Evolutionary conservation across 768 basidiomycete species (phyloP), one percentile per base, ranked within the genome.

Genomic region (Calocera cornea): DNA sequence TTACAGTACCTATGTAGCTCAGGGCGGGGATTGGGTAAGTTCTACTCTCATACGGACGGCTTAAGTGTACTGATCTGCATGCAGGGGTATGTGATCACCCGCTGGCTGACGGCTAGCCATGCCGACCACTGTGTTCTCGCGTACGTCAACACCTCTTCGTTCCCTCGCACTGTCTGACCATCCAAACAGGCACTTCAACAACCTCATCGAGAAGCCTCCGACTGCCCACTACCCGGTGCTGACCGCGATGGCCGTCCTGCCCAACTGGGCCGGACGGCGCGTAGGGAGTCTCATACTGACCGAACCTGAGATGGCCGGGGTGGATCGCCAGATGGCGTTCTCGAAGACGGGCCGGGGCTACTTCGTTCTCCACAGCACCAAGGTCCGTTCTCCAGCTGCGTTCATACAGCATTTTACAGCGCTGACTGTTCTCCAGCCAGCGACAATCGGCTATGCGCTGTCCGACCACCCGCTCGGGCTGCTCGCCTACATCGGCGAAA

Each of bases 21-120:
- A 78, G 71, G 77, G 74, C 14, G 77, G 77, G 16, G 77, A 78
- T 67, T 77, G 71, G 71, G 75, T 72, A 29, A n/a, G 68, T 50
- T 29, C n/a, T 29, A 27, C 12, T 31, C 65, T 65, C 64, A 50
- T 27, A 33, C 38, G 27, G 64, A 40, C 41, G 34, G 65, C 34
- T 33, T 40, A 22, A 2, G 2, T 16, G 31, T n/a, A 31, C 54
- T 60, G 27, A 60, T 60, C 2, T 2, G 54, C 7, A 16, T n/a
- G 54, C 22, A 60, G 54, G 54, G 54, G 16, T 60, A 33, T 10
- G 54, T 60, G 2, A 27, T 60, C 16, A 60, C 54, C 31, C 24
- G 54, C 14, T 2, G 14, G 27, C 22, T 60, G 14, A 60, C 54
- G 54, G 54, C 54, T 5, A 16, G 31, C 31, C 54, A 60, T 33